Percentiles rank a stretch among this genome's conserved stretches.
Conservation (phyloP, 257 asterid genomes). For the Vinca minor region DNA sequence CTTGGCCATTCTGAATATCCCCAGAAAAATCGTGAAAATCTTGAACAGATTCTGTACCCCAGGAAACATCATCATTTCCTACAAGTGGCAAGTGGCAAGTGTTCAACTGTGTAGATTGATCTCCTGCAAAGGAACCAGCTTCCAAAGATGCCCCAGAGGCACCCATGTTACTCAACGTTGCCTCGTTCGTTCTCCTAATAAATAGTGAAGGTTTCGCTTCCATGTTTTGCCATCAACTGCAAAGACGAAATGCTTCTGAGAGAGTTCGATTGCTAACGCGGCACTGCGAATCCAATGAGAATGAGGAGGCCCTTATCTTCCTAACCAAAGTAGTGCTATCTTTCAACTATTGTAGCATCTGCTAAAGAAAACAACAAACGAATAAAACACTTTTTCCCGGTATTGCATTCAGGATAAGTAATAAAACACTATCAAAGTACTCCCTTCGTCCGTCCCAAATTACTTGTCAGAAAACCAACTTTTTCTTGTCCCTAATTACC, state of each 20-base stretch:
- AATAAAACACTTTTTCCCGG: background rate
- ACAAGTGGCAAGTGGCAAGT: conserved; percentile 14
- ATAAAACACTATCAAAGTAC: no score
- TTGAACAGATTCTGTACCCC: conserved; percentile 30
- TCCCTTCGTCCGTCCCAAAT: no score
- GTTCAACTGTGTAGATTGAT: conserved; percentile 24
- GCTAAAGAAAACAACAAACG: conserved; percentile 1
- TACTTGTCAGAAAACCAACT: no score
- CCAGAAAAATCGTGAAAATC: conserved; percentile 32
- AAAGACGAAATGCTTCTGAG: background rate
- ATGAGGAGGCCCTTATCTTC: background rate
- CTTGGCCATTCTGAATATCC: conserved; percentile 28
- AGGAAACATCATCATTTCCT: conserved; percentile 23
- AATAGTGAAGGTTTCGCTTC: conserved; percentile 47
- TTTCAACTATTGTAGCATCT: conserved; percentile 5
- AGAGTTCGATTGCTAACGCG: background rate
- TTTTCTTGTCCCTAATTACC: no score
- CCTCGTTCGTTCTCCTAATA: conserved; percentile 40
- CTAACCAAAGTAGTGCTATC: background rate
- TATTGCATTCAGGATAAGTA: no score
- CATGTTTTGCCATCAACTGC: conserved; percentile 31
- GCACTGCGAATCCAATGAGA: background rate
- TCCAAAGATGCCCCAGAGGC: conserved; percentile 33
- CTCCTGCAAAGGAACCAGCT: conserved; percentile 19
- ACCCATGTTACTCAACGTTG: conserved; percentile 26